Evolutionary conservation across 1,139 yeast species (phyloP).

Genomic region (Candida albicans): DNA sequence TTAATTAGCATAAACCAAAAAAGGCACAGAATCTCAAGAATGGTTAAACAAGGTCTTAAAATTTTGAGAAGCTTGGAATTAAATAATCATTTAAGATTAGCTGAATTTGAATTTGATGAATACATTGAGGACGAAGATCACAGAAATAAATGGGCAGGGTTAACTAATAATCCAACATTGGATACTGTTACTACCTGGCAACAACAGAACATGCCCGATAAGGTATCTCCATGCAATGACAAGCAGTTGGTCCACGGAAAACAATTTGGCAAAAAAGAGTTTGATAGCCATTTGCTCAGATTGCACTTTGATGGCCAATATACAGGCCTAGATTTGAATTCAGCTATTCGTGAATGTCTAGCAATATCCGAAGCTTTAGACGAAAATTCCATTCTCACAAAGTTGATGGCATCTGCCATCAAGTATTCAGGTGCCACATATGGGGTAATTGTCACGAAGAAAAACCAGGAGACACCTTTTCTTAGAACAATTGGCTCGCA

Average conservation of each 20-base stretch:
- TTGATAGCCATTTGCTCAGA: not conserved
- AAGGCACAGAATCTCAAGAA: slow-evolving; percentile 19
- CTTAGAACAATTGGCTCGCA: slow-evolving; percentile 48
- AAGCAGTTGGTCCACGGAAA: too few relatives aligned
- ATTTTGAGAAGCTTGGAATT: slow-evolving; percentile 22
- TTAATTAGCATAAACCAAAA: slow-evolving; percentile 27
- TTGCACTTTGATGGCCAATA: not conserved
- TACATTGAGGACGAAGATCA: slow-evolving; percentile 17
- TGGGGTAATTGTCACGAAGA: slow-evolving; percentile 43
- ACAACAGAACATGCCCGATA: too few relatives aligned
- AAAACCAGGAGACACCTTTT: slow-evolving; percentile 31
- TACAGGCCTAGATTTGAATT: slow-evolving; percentile 19
- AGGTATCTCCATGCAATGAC: too few relatives aligned
- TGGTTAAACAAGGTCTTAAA: slow-evolving; percentile 22
- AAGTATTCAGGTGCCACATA: slow-evolving; percentile 45
- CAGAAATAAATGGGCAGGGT: slow-evolving; percentile 35
- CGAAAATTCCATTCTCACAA: slow-evolving; percentile 37
- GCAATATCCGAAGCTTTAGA: slow-evolving; percentile 50
- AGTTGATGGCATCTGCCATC: slow-evolving; percentile 43
- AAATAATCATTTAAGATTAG: slow-evolving; percentile 13
- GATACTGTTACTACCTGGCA: not conserved
- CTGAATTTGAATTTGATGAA: slow-evolving; percentile 20
- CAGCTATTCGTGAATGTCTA: slow-evolving; percentile 46
- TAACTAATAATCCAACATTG: slow-evolving; percentile 11
- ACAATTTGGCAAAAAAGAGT: too few relatives aligned